These are phyloP conservation scores for Atalantia buxifolia DNA, from an alignment of 345 rosid genomes.

Conservation along the genomic window DNA sequence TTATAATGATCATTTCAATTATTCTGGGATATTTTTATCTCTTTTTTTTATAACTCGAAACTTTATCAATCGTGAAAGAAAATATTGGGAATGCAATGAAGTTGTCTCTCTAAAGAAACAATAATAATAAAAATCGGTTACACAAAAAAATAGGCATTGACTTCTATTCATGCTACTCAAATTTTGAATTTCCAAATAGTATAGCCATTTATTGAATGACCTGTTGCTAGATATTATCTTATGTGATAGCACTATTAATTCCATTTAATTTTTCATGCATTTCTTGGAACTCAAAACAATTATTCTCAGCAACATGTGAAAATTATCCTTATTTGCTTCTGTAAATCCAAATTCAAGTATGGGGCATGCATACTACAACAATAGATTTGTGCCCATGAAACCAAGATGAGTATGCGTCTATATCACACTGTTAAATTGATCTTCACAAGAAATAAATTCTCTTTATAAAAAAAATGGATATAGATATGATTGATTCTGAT, in stretches of 20 bases:
- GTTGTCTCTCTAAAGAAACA: not conserved
- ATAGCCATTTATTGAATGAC: not conserved
- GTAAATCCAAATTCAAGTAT: not conserved
- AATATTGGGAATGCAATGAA: not conserved
- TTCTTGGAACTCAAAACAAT: not conserved
- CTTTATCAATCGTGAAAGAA: not conserved
- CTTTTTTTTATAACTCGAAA: not conserved
- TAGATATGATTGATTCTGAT: no score
- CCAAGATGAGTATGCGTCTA: not conserved
- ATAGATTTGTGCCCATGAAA: not conserved
- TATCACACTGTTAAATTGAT: not conserved
- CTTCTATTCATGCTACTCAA: not conserved
- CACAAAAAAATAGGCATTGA: not conserved
- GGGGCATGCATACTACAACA: not conserved
- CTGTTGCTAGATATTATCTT: not conserved
- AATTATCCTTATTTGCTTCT: not conserved
- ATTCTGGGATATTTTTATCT: not conserved
- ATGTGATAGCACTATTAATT: not conserved
- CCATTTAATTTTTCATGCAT: not conserved
- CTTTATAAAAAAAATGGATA: not conserved
- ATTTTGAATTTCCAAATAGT: not conserved
- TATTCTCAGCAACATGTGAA: not conserved
- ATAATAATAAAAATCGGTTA: not conserved
- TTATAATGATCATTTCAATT: not conserved
- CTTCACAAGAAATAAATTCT: not conserved